These are phyloP conservation scores for Phytophthora agathidicida DNA, from an alignment of 352 stramenopile genomes.

Conservation along the genomic window DNA sequence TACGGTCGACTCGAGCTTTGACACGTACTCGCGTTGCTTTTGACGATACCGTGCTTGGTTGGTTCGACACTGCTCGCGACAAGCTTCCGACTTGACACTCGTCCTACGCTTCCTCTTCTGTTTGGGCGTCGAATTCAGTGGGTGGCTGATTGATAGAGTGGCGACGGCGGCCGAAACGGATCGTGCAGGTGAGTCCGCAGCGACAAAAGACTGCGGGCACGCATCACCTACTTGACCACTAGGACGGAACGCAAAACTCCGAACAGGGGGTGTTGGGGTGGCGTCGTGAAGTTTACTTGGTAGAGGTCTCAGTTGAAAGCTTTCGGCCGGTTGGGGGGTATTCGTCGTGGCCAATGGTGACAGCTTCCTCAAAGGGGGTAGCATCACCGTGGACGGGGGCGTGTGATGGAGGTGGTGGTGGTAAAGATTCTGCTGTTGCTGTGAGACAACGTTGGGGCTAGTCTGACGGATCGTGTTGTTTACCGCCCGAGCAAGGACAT, in stretches of 20 bases:
- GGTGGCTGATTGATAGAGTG: slow-evolving; percentile 19
- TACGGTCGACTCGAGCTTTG: slow-evolving; percentile 39
- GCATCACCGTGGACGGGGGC: not conserved
- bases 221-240: not conserved
- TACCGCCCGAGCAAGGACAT: slow-evolving; percentile 21
- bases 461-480: not conserved
- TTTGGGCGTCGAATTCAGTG: not conserved
- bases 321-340: slow-evolving; percentile 9
- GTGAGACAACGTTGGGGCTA: not conserved
- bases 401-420: slow-evolving; percentile 8
- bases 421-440: slow-evolving; percentile 12
- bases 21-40: slow-evolving; percentile 46
- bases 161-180: slow-evolving; percentile 16
- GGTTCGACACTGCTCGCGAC: slow-evolving; percentile 58
- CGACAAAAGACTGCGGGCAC: not conserved
- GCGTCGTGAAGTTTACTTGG: slow-evolving; percentile 9
- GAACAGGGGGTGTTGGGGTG: not conserved
- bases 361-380: slow-evolving; percentile 25
- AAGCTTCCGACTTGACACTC: slow-evolving; percentile 48
- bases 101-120: slow-evolving; percentile 39
- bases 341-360: slow-evolving; percentile 19
- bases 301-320: slow-evolving; percentile 10
- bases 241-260: not conserved
- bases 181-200: slow-evolving; percentile 15
- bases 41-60: slow-evolving; percentile 68